phyloP scores from a whole-genome alignment of 345 rosid species.

The Conringia planisiliqua region DNA sequence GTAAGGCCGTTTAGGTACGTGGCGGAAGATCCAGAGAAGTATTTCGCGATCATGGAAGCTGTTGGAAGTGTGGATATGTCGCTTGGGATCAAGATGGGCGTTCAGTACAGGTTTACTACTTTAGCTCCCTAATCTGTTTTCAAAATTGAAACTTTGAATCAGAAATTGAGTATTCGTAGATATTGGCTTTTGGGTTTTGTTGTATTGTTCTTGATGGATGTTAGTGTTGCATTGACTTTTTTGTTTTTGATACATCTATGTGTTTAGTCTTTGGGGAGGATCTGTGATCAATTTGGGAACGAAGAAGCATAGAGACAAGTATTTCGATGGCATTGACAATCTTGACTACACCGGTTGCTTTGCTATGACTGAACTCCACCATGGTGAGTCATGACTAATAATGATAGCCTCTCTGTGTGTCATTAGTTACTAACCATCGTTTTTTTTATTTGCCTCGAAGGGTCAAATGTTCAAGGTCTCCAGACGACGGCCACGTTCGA shows the following conservation, averaged over 20 bases:
- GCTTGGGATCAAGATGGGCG: slow-evolving; percentile 91
- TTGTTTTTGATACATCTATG: neutral
- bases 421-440: neutral
- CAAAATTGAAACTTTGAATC: neutral
- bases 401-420: neutral
- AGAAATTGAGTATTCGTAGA: neutral
- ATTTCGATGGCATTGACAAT: slow-evolving; percentile 76
- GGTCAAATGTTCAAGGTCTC: slow-evolving; percentile 95
- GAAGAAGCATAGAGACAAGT: slow-evolving; percentile 90
- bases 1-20: slow-evolving; percentile 65
- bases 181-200: neutral
- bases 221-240: neutral
- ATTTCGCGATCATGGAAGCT: slow-evolving; percentile 83
- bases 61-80: slow-evolving; percentile 89
- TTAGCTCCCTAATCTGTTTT: neutral
- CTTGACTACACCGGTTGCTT: slow-evolving; percentile 92
- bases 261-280: slow-evolving; percentile 97
- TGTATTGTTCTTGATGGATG: slow-evolving; percentile 1
- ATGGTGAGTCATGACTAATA: slow-evolving; percentile 48
- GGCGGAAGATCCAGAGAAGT: slow-evolving; percentile 73
- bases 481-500: slow-evolving; percentile 90
- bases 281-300: slow-evolving; percentile 92
- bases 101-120: slow-evolving; percentile 71
- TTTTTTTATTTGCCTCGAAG: slow-evolving; percentile 27
- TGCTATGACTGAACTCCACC: slow-evolving; percentile 99